Conservation (phyloP, 176 grass and related monocot genomes). For the Ensete glaucum region DNA sequence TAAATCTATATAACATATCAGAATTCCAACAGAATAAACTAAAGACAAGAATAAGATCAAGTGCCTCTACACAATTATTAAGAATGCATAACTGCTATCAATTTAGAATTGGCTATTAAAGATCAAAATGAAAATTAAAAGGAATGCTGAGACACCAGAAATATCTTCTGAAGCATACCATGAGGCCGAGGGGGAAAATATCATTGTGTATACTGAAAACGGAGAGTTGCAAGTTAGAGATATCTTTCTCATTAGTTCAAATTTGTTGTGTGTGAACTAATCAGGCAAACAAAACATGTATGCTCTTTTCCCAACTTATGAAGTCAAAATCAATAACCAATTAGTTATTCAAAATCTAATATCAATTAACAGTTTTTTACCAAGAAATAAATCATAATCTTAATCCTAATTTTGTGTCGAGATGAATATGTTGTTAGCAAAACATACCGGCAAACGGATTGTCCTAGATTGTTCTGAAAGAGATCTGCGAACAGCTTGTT, state of each 20-base stretch:
- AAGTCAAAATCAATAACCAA: background rate
- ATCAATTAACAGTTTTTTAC: slow-evolving; percentile 17
- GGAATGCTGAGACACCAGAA: too few species aligned
- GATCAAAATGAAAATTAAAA: too few species aligned
- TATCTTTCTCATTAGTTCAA: background rate
- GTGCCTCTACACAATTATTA: too few species aligned
- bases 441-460: slow-evolving; percentile 65
- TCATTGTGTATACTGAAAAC: background rate
- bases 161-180: too few species aligned
- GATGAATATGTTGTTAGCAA: slow-evolving; percentile 19
- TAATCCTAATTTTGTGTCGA: background rate
- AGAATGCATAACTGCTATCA: too few species aligned
- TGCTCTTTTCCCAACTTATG: background rate
- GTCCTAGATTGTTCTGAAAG: slow-evolving; percentile 60
- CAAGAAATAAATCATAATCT: slow-evolving; percentile 11
- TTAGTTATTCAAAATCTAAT: background rate
- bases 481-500: slow-evolving; percentile 76
- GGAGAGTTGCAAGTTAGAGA: background rate
- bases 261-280: background rate
- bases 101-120: too few species aligned
- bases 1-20: too few species aligned
- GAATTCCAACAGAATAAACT: too few species aligned
- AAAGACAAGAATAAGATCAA: too few species aligned
- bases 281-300: background rate
- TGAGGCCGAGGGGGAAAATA: too few species aligned